Percentiles rank a stretch among this genome's conserved stretches.
phyloP scores from a whole-genome alignment of 371 early-diverging fungal species.

The Apophysomyces sp. region DNA sequence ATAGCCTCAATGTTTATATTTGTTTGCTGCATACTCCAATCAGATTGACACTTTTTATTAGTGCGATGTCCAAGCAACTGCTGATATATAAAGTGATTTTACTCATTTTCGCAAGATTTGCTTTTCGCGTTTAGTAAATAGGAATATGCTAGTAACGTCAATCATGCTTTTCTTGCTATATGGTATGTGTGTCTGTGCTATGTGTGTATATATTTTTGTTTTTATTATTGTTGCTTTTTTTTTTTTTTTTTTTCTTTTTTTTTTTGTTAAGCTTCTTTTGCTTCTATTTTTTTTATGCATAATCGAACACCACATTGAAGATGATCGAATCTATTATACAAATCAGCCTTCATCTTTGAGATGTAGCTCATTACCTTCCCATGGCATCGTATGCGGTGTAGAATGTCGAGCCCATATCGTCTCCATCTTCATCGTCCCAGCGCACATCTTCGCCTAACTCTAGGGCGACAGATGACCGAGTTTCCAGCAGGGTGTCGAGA shows the following conservation, averaged over 20 bases:
- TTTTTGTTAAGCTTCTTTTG: not conserved
- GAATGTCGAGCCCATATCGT: conserved; percentile 44
- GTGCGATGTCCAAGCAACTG: too few relatives aligned
- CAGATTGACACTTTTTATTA: too few relatives aligned
- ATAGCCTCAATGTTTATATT: too few relatives aligned
- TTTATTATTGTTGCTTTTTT: conserved; percentile 1
- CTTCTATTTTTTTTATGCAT: conserved; percentile 55
- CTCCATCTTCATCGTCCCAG: conserved; percentile 35
- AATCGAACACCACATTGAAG: conserved; percentile 68
- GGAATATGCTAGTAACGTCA: too few relatives aligned
- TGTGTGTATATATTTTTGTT: not conserved
- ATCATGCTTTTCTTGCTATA: too few relatives aligned
- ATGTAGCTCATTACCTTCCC: conserved; percentile 28
- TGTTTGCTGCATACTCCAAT: too few relatives aligned
- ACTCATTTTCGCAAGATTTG: too few relatives aligned
- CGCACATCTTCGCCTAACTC: conserved; percentile 41
- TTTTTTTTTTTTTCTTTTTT: not conserved
- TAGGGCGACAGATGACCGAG: conserved; percentile 48
- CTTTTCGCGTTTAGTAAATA: too few relatives aligned
- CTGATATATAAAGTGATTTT: too few relatives aligned
- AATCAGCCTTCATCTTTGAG: not conserved
- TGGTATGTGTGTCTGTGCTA: too few relatives aligned
- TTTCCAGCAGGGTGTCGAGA: conserved; percentile 73
- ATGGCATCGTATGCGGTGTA: conserved; percentile 87
- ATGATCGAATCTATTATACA: conserved; percentile 39